phyloP scores from a whole-genome alignment of 2,329 filamentous ascomycete species.

The Botrytis medusae region DNA sequence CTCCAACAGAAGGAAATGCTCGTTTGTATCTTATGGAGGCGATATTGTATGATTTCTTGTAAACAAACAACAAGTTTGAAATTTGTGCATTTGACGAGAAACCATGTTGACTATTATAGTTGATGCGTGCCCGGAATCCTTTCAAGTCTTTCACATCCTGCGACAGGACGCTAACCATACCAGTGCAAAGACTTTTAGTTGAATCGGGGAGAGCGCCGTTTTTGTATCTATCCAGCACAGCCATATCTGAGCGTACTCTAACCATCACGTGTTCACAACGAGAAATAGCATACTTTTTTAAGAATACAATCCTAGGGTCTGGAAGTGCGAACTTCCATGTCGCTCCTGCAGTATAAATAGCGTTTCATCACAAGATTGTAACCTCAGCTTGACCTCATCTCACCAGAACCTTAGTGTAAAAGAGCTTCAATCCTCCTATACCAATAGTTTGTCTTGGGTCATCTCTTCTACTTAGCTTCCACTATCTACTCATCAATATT shows the following conservation, averaged over 20 bases:
- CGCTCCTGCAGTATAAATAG: neutral
- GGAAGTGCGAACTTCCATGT: neutral
- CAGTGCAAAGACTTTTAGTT: neutral
- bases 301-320: neutral
- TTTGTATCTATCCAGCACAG: neutral
- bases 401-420: neutral
- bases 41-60: neutral
- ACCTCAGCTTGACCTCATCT: neutral
- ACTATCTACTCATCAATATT: no score
- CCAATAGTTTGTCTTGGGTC: neutral
- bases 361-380: neutral
- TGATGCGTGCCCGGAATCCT: neutral
- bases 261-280: constrained; percentile 4
- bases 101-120: neutral
- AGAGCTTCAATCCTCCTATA: neutral
- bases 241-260: constrained; percentile 5
- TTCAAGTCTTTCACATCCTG: neutral
- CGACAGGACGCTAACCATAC: neutral
- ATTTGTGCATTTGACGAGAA: neutral
- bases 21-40: neutral
- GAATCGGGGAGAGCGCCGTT: neutral
- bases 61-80: neutral
- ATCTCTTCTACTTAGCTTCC: neutral
- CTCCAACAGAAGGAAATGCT: neutral
- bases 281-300: neutral